A percentile compares a stretch with the other conserved stretches of the same genome.
These are phyloP conservation scores for Tylopilus plumbeoviolaceoides DNA, from an alignment of 768 basidiomycete species.

Conservation along the genomic window DNA sequence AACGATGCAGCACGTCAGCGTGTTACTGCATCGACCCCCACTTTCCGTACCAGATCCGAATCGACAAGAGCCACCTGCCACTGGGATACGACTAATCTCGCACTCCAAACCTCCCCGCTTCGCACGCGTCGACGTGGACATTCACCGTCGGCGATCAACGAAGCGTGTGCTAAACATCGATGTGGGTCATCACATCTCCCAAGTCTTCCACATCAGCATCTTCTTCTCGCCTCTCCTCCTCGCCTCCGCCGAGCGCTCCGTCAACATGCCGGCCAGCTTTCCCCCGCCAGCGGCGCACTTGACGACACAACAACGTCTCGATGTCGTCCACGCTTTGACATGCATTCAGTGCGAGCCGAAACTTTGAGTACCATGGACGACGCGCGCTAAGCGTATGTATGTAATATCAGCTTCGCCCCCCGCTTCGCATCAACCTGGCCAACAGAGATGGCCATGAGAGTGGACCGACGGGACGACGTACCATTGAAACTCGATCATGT, in stretches of 20 bases:
- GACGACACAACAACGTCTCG: slow-evolving; percentile 39
- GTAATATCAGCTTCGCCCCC: not conserved
- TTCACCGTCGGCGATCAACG: not conserved
- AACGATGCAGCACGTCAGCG: not conserved
- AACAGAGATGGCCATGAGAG: no score
- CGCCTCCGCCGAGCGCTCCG: not conserved
- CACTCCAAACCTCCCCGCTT: not conserved
- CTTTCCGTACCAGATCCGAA: not conserved
- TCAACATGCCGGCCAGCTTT: slow-evolving; percentile 13
- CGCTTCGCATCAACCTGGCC: not conserved
- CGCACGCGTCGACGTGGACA: not conserved
- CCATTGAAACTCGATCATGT: slow-evolving; percentile 70
- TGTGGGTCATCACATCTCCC: not conserved
- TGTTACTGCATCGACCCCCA: not conserved
- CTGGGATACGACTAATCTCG: not conserved
- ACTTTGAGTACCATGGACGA: slow-evolving; percentile 54
- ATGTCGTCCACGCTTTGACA: slow-evolving; percentile 46
- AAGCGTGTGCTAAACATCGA: not conserved
- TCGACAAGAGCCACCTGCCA: not conserved
- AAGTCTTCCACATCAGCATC: slow-evolving; percentile 5
- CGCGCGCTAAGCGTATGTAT: slow-evolving; percentile 34
- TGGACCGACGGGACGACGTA: slow-evolving; percentile 26
- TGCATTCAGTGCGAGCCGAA: slow-evolving; percentile 42
- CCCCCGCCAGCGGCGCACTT: slow-evolving; percentile 52
- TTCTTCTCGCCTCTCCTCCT: not conserved